Evolutionary conservation across 2,329 filamentous ascomycete species (phyloP), one percentile per base, ranked within the genome.

Genomic region (Neophaeococcomyces mojaviensis): DNA sequence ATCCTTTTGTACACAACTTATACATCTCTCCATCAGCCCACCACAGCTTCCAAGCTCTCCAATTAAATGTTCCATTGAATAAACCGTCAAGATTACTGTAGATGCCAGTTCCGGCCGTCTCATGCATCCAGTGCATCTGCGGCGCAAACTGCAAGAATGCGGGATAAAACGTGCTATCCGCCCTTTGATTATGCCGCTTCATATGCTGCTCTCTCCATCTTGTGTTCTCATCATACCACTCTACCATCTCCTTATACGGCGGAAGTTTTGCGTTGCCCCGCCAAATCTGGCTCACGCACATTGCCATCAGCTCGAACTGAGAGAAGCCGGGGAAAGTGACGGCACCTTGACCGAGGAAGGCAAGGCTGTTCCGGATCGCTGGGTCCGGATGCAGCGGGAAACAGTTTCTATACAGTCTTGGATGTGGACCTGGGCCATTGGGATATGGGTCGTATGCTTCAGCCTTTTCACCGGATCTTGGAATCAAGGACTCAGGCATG

Each of bases 271-370:
- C 63, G 2, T 58, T 60, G 1, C 66, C 68, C 3, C 63, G 61
- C 65, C 67, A 75, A 13, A 71, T 56, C 45, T 73, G 69, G 1
- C 67, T 64, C 4, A 74, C 53, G 2, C 66, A 67, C 69, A 71
- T 72, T 32, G 64, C 59, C 3, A 62, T 64, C 31, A 76, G 57
- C 47, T 74, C 71, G 38, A 66, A 61, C 7, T 69, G 56, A 10
- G 62, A 60, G 18, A 66, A 63, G 49, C 67, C 44, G 59, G 64
- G 62, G 39, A 61, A 59, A 36, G 65, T 57, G 48, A 60, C 57
- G 5, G 62, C 60, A 6, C 61, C 56, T 43, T 64, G 64, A 48
- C 66, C 65, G 46, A 71, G 55, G 41, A 72, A 66, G 0, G 68
- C 73, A 3, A 74, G 60, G 7, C 67, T 69, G 8, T 69, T 60